Evolutionary conservation across 441 rosid species (phyloP).

Genomic region (Adansonia grandidieri): DNA sequence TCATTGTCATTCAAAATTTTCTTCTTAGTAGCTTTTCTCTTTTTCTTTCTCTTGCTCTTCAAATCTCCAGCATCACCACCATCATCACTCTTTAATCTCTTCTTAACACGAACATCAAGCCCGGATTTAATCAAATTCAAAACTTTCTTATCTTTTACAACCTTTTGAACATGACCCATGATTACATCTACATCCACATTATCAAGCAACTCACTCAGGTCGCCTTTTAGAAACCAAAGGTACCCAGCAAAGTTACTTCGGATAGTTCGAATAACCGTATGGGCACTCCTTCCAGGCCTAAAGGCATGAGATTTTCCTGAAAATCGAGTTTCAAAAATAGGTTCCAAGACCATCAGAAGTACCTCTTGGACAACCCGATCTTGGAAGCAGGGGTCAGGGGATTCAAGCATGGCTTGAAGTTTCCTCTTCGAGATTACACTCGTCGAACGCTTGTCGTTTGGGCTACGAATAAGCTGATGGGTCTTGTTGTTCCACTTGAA

Average conservation of each 20-base stretch:
- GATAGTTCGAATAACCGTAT: constrained; percentile 84
- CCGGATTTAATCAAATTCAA: constrained; percentile 65
- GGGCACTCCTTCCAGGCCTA: constrained; percentile 91
- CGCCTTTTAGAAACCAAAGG: constrained; percentile 87
- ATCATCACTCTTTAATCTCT: constrained; percentile 33
- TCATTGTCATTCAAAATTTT: constrained; percentile 79
- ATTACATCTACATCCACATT: constrained; percentile 53
- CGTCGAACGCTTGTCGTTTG: constrained; percentile 50
- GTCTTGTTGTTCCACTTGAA: constrained; percentile 83
- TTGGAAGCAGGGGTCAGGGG: constrained; percentile 74
- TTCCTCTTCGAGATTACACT: constrained; percentile 63
- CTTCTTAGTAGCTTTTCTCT: constrained; percentile 65
- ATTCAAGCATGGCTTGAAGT: constrained; percentile 50
- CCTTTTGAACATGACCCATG: constrained; percentile 61
- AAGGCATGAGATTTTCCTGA: constrained; percentile 75
- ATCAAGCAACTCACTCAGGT: constrained; percentile 63
- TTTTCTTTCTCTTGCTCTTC: constrained; percentile 51
- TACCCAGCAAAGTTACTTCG: constrained; percentile 92
- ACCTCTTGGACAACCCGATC: constrained; percentile 94
- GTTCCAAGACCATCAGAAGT: constrained; percentile 79
- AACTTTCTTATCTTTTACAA: constrained; percentile 74
- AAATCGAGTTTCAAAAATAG: constrained; percentile 80
- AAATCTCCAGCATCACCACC: constrained; percentile 39
- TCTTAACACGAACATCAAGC: constrained; percentile 39
- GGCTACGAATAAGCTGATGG: constrained; percentile 66